Conservation (phyloP, 192 early-diverging fungal species). For the Tieghemiomyces parasiticus region DNA sequence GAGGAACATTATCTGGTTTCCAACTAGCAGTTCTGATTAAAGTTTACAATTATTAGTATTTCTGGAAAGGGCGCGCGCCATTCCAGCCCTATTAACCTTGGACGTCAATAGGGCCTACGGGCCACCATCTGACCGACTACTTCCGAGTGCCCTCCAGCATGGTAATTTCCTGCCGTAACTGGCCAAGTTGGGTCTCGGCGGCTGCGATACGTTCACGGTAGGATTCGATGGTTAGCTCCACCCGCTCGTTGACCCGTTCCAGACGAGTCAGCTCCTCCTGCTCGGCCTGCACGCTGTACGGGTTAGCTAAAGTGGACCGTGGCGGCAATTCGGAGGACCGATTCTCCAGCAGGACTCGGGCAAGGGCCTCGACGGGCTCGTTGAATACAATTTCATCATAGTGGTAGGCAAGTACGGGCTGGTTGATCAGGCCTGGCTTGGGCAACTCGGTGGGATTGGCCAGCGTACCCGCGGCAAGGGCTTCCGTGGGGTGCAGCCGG, state of each 20-base stretch:
- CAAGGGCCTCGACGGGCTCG: background rate
- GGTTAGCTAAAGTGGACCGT: conserved; percentile 10
- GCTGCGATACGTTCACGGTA: conserved; percentile 26
- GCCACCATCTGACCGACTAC: no score
- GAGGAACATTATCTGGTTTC: no score
- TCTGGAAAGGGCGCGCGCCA: no score
- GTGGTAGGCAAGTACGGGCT: conserved; percentile 52
- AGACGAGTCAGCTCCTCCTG: conserved; percentile 49
- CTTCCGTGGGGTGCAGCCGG: conserved; percentile 77
- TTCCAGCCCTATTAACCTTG: no score
- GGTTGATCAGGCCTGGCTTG: conserved; percentile 36
- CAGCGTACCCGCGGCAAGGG: conserved; percentile 25
- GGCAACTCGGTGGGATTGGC: background rate
- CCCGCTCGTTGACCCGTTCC: conserved; percentile 38
- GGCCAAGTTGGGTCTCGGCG: conserved; percentile 29
- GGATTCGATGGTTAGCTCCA: conserved; percentile 36
- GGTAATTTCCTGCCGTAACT: conserved; percentile 29
- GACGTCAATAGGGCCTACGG: no score
- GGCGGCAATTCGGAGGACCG: conserved; percentile 13
- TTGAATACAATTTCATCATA: conserved; percentile 68
- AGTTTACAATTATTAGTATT: no score
- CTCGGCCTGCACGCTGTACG: conserved; percentile 39
- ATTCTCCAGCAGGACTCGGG: conserved; percentile 8
- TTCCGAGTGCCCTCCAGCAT: conserved; percentile 20
- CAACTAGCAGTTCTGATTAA: no score